Percentiles rank a stretch among this genome's conserved stretches.
phyloP scores from a whole-genome alignment of 352 stramenopile species.

The Pilasporangium apinafurcum region DNA sequence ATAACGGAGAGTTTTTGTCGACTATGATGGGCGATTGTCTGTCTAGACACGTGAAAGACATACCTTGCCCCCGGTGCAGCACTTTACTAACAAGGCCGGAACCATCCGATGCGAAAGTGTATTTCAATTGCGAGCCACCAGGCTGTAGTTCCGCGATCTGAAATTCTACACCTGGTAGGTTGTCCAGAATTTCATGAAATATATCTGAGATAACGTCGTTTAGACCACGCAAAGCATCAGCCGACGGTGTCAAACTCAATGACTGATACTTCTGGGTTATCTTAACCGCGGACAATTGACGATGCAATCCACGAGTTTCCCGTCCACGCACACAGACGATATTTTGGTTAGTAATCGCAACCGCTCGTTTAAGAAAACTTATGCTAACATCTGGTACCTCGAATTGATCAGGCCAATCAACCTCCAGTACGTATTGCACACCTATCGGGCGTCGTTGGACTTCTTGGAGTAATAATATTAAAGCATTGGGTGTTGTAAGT shows the following conservation, averaged over 20 bases:
- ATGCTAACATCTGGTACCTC: conserved; percentile 3
- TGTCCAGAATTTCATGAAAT: conserved; percentile 37
- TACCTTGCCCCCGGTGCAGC: conserved; percentile 36
- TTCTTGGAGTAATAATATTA: conserved; percentile 28
- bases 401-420: conserved; percentile 22
- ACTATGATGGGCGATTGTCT: conserved; percentile 30
- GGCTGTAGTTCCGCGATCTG: conserved; percentile 53
- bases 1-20: conserved; percentile 18
- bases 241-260: conserved; percentile 44
- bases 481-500: conserved; percentile 16
- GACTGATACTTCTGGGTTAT: conserved; percentile 20
- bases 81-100: conserved; percentile 23
- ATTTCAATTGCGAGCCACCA: conserved; percentile 32
- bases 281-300: conserved; percentile 17
- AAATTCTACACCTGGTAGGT: conserved; percentile 42
- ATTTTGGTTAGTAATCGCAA: conserved; percentile 29
- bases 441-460: conserved; percentile 1
- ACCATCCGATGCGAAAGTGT: conserved; percentile 37
- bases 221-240: conserved; percentile 39
- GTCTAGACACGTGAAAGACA: conserved; percentile 57
- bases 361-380: conserved; percentile 25
- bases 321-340: conserved; percentile 48
- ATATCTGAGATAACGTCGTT: conserved; percentile 28
- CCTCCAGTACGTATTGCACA: conserved; percentile 35
- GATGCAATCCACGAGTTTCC: conserved; percentile 18